Base-by-base conservation (phyloP, 2,329 filamentous ascomycete genomes). In the Podosphaera leucotricha region DNA sequence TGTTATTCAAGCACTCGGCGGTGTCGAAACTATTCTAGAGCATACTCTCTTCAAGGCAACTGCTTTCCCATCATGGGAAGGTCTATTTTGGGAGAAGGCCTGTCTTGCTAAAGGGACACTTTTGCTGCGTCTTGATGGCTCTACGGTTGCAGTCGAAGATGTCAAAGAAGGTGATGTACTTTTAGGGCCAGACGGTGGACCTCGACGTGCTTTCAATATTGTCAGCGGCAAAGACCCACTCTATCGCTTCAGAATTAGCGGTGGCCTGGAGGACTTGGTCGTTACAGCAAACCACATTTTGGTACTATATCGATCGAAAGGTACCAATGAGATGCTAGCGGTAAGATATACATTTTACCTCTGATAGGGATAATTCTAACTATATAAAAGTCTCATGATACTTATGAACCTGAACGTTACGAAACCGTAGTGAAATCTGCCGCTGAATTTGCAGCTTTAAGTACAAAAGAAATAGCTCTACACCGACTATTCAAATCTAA, bases 31-130 rank as follows among this genome's bases (percentile, higher is more conserved):
- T 0, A 98, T 98, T 55, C 68, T 98, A 3, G 90, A 98, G 60
- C 90, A 98, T 57, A 94, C 87, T 0, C 62, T 94, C 6, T 95
- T 95, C 71, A 92, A 93, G 56, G 90, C 87, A 1, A 98, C 90
- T 0, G 90, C 86, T 5, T 95, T 98, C 59, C 82, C 86, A 2
- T 90, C 80, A 0, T 98, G 90, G 90, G 90, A 98, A 60, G 90
- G 90, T 51, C 67, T 93, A 2, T 94, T 93, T 57, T 93, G 86
- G 81, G 79, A 84, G 55, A 71, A 75, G 47, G 78, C 75, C 13
- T 65, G 42, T 38, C 42, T 44, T 16, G 41, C 44, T 6, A 35
- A 36, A 24, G 44, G 62, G 33, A 66, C 64, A 21, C 60, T 59
- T 53, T 53, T 66, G 18, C 53, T 67, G 30, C 61, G 64, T 26